Evolutionary conservation across 352 stramenopile genomes (phyloP).

Genomic region (Phytophthora ramorum): DNA sequence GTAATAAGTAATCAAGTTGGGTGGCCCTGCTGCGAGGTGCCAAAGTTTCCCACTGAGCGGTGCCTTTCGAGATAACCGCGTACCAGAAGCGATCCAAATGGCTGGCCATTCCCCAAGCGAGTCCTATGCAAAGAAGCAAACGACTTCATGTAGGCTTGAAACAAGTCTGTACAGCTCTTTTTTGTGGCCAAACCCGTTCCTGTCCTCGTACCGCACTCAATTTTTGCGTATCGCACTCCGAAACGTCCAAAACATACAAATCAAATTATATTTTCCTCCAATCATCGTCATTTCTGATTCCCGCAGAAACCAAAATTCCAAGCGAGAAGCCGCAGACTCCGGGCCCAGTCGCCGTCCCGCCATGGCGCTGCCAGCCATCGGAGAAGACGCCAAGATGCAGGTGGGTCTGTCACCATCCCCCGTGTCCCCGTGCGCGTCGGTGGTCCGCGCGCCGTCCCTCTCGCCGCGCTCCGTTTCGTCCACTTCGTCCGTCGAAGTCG

Average conservation of each 20-base stretch:
- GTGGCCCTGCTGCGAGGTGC: too few relatives aligned
- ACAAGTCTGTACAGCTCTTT: too few relatives aligned
- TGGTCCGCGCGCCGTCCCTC: conserved; percentile 22
- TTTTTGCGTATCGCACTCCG: too few relatives aligned
- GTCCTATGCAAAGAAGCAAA: too few relatives aligned
- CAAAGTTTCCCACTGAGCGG: too few relatives aligned
- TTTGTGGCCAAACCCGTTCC: too few relatives aligned
- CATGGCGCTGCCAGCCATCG: conserved; percentile 54
- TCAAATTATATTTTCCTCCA: not conserved
- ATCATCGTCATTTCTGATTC: conserved; percentile 22
- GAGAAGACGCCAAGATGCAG: conserved; percentile 55
- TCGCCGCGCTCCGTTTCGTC: conserved; percentile 35
- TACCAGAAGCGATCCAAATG: not conserved
- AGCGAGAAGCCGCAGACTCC: conserved; percentile 25
- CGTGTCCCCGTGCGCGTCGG: conserved; percentile 22
- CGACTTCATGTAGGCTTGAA: too few relatives aligned
- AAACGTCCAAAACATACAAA: too few relatives aligned
- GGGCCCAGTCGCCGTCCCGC: not conserved
- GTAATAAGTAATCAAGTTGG: too few relatives aligned
- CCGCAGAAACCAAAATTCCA: not conserved
- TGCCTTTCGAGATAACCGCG: too few relatives aligned
- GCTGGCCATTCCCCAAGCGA: not conserved
- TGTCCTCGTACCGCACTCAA: too few relatives aligned
- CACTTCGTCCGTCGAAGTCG: conserved; percentile 6
- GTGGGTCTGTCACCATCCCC: not conserved